These are phyloP conservation scores for Nitzschia sp. DNA, from an alignment of 108 stramenopile species.

Conservation along the genomic window DNA sequence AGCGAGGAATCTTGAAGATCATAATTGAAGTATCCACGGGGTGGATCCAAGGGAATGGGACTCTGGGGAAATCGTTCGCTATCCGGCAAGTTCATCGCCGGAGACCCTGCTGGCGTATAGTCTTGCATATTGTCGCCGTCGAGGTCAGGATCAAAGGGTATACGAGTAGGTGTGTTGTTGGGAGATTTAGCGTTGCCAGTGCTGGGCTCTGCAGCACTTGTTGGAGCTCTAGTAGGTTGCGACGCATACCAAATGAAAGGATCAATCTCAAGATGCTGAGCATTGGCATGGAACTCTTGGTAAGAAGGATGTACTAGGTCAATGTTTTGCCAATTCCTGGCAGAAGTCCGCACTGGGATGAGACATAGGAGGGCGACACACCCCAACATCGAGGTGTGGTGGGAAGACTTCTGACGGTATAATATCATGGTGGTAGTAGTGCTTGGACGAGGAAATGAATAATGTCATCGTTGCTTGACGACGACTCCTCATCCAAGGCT, in stretches of 20 bases:
- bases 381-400: no score
- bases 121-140: not conserved
- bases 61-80: conserved; percentile 8
- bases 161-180: not conserved
- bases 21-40: conserved; percentile 54
- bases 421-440: no score
- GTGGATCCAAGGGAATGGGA: conserved; percentile 12
- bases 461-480: no score
- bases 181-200: not conserved
- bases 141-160: not conserved
- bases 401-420: no score
- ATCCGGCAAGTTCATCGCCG: not conserved
- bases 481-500: not conserved
- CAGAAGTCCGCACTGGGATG: not conserved
- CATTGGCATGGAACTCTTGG: not conserved
- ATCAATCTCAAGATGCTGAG: not conserved
- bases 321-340: not conserved
- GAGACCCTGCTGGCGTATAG: not conserved
- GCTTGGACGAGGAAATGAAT: no score
- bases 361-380: no score
- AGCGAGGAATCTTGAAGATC: conserved; percentile 15
- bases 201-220: not conserved
- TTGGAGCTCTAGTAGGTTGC: not conserved
- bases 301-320: not conserved
- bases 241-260: not conserved